phyloP scores from a whole-genome alignment of 2,329 filamentous ascomycete species.

The Lachnellula hyalina region DNA sequence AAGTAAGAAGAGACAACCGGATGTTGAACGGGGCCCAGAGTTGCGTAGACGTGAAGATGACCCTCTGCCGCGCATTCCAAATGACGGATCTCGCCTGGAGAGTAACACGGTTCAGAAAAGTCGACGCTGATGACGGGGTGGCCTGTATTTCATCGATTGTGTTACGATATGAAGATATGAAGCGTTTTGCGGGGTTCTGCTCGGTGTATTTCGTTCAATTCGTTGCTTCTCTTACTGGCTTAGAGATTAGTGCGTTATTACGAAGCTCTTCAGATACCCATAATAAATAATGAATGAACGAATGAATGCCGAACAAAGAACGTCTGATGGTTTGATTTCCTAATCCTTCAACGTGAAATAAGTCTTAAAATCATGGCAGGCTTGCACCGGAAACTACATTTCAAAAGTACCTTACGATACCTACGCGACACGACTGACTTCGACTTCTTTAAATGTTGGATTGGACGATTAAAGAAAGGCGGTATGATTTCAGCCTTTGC shows the following conservation, averaged over 20 bases:
- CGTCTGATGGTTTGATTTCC: not conserved
- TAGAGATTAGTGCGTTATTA: not conserved
- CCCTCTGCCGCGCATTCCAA: not conserved
- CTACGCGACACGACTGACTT: too few species aligned
- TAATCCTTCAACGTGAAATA: not conserved
- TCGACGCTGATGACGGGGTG: not conserved
- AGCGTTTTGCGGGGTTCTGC: not conserved
- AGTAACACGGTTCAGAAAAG: not conserved
- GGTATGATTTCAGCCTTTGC: too few species aligned
- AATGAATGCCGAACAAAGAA: not conserved
- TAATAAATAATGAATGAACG: not conserved
- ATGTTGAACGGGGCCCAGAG: slow-evolving; percentile 24
- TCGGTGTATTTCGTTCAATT: not conserved
- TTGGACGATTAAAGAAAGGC: too few species aligned
- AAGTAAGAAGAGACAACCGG: slow-evolving; percentile 29
- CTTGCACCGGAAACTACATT: too few species aligned
- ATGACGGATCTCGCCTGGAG: not conserved
- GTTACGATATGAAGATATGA: not conserved
- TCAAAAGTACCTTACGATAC: too few species aligned
- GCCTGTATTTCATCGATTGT: not conserved
- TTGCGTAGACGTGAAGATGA: not conserved
- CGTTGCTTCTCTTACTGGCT: not conserved
- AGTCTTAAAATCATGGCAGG: too few species aligned
- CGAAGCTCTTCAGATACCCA: not conserved
- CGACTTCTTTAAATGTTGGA: too few species aligned